Base-by-base conservation (phyloP, 306 rosid species). In the Vigna unguiculata region DNA sequence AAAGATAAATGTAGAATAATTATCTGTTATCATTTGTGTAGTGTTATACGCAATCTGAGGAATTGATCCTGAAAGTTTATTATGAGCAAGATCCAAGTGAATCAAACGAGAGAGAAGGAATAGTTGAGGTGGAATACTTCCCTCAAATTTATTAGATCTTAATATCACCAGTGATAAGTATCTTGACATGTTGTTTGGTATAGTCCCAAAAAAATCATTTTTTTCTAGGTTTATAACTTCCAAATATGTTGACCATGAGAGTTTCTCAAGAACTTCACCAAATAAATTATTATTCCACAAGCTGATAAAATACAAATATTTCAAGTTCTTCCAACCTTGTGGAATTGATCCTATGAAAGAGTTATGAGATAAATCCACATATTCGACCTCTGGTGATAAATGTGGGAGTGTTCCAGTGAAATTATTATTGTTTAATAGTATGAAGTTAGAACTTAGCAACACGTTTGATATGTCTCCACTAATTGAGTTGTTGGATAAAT, bases 1-100 rank as follows among this genome's bases (percentile, higher is more conserved):
- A 11, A 4, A 11, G 1, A 0, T 0, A 2, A 0, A 7, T 21
- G 22, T 20, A 0, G 0, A 1, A 30, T 3, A 60, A 0, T 0
- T 2, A 0, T 0, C 1, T 1, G 43, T 0, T 8, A 30, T 3
- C 67, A 60, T 61, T 40, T 12, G 0, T 5, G 68, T 61, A 5
- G 53, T 15, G 9, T 79, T 79, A 10, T n/a, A 19, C 0, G 5
- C 3, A 3, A 34, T 5, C 0, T 10, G 30, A 1, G 59, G 78
- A 0, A 71, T 17, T 1, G 58, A n/a, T 41, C 78, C 72, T 16
- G 63, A 69, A 21, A 78, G 71, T 0, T 47, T 59, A 62, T 78
- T 78, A 2, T 59, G 30, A 25, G 71, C 22, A 59, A 78, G 75
- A 48, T 69, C 76, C 19, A 78, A 1, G 13, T 52, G 75, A 15